Evolutionary conservation across 495 filamentous ascomycete species (phyloP), one percentile per base, ranked within the genome.

Genomic region (Tuber microsphaerosporum): DNA sequence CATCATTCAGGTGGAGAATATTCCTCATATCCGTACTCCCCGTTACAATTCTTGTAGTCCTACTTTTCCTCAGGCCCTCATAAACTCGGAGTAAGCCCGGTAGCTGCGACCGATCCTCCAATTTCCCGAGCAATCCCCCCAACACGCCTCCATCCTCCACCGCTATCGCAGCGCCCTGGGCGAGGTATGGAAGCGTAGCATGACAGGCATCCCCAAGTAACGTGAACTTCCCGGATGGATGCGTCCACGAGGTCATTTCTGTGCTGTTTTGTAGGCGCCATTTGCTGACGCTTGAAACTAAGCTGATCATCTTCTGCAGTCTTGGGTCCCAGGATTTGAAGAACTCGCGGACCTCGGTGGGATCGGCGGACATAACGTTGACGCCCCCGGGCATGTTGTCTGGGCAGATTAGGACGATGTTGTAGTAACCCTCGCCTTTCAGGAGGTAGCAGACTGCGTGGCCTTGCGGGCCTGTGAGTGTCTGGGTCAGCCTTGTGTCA

Each of bases 131-230:
- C 39, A 88, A 74, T 68, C 84, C 83, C 12, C 87, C 87, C 0
- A 89, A 76, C 34, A 87, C 86, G 0, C 86, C 87, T 0, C 87
- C 88, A 68, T 89, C 88, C 81, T 89, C 88, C 0, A 88, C 78
- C 20, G 85, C 85, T 73, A 86, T 87, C 71, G 88, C 88, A 48
- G 88, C 88, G 0, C 86, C 86, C 74, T 92, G 90, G 1, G 90
- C 89, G 16, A 91, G 84, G 74, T 92, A 91, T 22, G 90, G 90
- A 26, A 92, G 85, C 85, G 91, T 91, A 16, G 90, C 89, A 75
- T 92, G 90, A 74, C 89, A 91, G 72, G 88, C 86, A 75, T 91
- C 90, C 14, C 90, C 89, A n/a, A 85, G 76, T 1, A 85, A 77
- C 17, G 74, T 76, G n/a, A 81, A 77, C 43, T 84, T 84, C 19